A percentile compares a stretch with the other conserved stretches of the same genome.
Evolutionary conservation across 148 eudicot genomes (phyloP).

Genomic region (Pharnaceum exiguum): DNA sequence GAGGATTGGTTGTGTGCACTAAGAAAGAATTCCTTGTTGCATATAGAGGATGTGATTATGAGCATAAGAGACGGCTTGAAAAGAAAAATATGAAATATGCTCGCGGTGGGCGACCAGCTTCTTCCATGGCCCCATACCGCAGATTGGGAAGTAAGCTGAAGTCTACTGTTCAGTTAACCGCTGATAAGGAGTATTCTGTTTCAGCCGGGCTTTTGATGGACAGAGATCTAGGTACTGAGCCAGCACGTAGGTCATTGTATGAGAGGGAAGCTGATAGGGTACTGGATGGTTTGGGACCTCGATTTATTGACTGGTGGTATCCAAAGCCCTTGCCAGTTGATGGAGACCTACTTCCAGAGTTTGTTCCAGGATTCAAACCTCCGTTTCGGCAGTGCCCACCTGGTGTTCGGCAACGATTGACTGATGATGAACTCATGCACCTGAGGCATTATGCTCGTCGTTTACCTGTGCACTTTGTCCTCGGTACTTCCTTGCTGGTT

Average conservation of each 20-base stretch:
- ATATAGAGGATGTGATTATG: conserved; percentile 71
- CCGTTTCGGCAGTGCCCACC: conserved; percentile 80
- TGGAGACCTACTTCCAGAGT: conserved; percentile 79
- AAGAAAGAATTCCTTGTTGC: conserved; percentile 71
- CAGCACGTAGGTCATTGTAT: conserved; percentile 43
- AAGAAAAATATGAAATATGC: conserved; percentile 4
- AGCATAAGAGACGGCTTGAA: conserved; percentile 6
- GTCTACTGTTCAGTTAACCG: background rate
- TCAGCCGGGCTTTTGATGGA: conserved; percentile 12
- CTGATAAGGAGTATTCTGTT: conserved; percentile 10
- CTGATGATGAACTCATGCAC: conserved; percentile 76
- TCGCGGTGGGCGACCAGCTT: conserved; percentile 14
- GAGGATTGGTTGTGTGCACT: conserved; percentile 90
- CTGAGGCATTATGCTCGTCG: conserved; percentile 81
- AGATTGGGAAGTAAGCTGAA: background rate
- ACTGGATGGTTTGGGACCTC: conserved; percentile 92
- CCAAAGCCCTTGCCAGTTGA: conserved; percentile 93
- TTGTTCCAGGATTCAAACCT: conserved; percentile 70
- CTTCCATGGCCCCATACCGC: conserved; percentile 10
- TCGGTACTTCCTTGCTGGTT: conserved; percentile 50
- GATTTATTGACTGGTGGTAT: conserved; percentile 95
- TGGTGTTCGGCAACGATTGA: conserved; percentile 49
- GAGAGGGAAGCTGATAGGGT: conserved; percentile 90
- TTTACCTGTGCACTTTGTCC: conserved; percentile 91
- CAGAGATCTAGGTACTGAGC: conserved; percentile 17